Conservation (phyloP, 1,284 basidiomycete species). For the Cryptococcus sp. region DNA sequence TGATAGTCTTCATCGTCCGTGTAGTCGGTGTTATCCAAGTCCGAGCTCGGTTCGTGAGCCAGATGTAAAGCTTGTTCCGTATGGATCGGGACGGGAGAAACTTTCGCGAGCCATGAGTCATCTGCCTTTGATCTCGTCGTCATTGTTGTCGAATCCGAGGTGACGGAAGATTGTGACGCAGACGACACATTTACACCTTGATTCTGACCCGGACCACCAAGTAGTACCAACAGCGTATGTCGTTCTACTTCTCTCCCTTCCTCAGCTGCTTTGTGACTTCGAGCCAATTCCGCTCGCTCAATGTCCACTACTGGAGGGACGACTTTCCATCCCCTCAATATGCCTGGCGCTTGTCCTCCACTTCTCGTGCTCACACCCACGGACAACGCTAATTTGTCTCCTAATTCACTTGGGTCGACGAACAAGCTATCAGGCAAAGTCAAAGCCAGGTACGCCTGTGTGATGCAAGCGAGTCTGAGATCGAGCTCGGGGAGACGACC, state of each 20-base stretch:
- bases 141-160: too few relatives aligned
- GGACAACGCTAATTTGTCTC: slow-evolving; percentile 8
- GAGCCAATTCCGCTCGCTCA: slow-evolving; percentile 28
- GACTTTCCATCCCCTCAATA: slow-evolving; percentile 7
- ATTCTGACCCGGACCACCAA: too few relatives aligned
- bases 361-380: neutral
- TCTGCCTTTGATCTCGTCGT: too few relatives aligned
- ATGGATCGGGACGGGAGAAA: too few relatives aligned
- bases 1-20: slow-evolving; percentile 8
- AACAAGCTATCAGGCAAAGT: slow-evolving; percentile 41
- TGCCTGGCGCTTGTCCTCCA: too few relatives aligned
- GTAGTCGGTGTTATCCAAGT: too few relatives aligned
- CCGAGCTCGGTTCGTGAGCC: too few relatives aligned
- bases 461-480: neutral
- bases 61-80: too few relatives aligned
- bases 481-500: slow-evolving; percentile 7
- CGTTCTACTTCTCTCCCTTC: neutral
- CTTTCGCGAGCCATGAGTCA: too few relatives aligned
- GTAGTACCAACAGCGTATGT: too few relatives aligned
- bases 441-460: slow-evolving; percentile 21
- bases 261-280: neutral
- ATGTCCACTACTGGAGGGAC: slow-evolving; percentile 31
- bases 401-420: slow-evolving; percentile 33
- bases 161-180: too few relatives aligned
- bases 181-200: too few relatives aligned